Percentiles rank a stretch among this genome's conserved stretches.
phyloP scores from a whole-genome alignment of 1,284 basidiomycete species.

The Heterobasidion irregulare region DNA sequence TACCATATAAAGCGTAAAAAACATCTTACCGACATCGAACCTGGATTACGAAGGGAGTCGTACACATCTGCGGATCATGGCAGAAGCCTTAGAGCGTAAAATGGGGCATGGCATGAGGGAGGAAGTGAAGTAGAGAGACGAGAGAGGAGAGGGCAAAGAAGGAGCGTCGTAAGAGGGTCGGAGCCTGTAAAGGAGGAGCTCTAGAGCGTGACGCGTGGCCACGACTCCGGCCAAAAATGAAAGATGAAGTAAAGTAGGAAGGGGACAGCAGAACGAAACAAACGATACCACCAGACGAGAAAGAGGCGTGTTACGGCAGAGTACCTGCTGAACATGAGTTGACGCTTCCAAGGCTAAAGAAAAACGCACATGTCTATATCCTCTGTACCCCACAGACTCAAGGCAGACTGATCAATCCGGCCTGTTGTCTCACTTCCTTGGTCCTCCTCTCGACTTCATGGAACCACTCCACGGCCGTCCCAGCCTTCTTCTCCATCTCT shows the following conservation, averaged over 20 bases:
- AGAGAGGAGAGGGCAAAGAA: not conserved
- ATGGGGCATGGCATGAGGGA: not conserved
- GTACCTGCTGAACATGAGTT: not conserved
- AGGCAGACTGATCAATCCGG: constrained; percentile 4
- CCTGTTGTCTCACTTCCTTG: constrained; percentile 41
- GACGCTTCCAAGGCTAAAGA: not conserved
- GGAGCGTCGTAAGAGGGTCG: not conserved
- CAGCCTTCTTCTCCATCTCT: constrained; percentile 61
- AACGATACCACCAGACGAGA: not conserved
- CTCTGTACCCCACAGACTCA: not conserved
- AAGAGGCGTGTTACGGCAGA: not conserved
- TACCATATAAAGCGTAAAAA: no score
- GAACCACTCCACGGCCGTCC: constrained; percentile 72
- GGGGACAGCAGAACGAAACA: not conserved
- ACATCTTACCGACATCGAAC: no score
- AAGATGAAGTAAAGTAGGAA: not conserved
- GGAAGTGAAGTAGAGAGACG: not conserved
- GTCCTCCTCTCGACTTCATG: constrained; percentile 49
- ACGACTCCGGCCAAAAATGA: not conserved
- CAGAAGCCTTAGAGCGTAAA: not conserved
- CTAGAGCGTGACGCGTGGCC: not conserved
- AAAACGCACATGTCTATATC: not conserved
- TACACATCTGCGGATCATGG: not conserved
- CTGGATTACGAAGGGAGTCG: no score
- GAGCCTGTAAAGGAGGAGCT: not conserved